These are phyloP conservation scores for Talaromyces atroroseus DNA, from an alignment of 2,329 filamentous ascomycete genomes.

Conservation along the genomic window DNA sequence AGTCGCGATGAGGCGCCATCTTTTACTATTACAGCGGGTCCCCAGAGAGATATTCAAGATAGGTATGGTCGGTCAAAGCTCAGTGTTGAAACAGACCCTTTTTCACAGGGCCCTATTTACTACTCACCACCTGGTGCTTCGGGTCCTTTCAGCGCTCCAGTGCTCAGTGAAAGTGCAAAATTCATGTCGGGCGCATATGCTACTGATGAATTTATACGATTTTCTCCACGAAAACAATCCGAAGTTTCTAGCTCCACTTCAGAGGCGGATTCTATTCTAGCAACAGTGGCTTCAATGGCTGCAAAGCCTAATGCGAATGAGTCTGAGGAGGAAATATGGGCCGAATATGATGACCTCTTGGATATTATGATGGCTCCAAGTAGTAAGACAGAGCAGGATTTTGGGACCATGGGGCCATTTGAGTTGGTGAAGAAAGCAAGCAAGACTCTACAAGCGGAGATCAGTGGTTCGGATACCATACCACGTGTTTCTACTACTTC, in stretches of 20 bases:
- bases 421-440: slow-evolving; percentile 35
- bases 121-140: slow-evolving; percentile 24
- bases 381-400: slow-evolving; percentile 14
- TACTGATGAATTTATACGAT: slow-evolving; percentile 63
- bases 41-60: slow-evolving; percentile 21
- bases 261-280: slow-evolving; percentile 52
- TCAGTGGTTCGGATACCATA: slow-evolving; percentile 19
- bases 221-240: slow-evolving; percentile 68
- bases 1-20: slow-evolving; percentile 44
- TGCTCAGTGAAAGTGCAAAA: slow-evolving; percentile 24
- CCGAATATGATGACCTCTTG: slow-evolving; percentile 86
- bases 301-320: slow-evolving; percentile 58
- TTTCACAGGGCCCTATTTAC: slow-evolving; percentile 22
- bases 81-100: slow-evolving; percentile 19
- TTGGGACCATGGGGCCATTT: slow-evolving; percentile 25
- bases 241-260: slow-evolving; percentile 63
- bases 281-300: slow-evolving; percentile 61
- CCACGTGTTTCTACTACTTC: slow-evolving; percentile 8
- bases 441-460: slow-evolving; percentile 32
- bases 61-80: slow-evolving; percentile 20
- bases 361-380: slow-evolving; percentile 58
- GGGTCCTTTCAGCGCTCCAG: slow-evolving; percentile 31
- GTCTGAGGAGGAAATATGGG: slow-evolving; percentile 84
- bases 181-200: slow-evolving; percentile 35
- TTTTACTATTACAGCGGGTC: slow-evolving; percentile 25